A percentile compares a stretch with the other conserved stretches of the same genome.
Evolutionary conservation across 2,329 filamentous ascomycete genomes (phyloP).

Genomic region (Bipolaris oryzae): DNA sequence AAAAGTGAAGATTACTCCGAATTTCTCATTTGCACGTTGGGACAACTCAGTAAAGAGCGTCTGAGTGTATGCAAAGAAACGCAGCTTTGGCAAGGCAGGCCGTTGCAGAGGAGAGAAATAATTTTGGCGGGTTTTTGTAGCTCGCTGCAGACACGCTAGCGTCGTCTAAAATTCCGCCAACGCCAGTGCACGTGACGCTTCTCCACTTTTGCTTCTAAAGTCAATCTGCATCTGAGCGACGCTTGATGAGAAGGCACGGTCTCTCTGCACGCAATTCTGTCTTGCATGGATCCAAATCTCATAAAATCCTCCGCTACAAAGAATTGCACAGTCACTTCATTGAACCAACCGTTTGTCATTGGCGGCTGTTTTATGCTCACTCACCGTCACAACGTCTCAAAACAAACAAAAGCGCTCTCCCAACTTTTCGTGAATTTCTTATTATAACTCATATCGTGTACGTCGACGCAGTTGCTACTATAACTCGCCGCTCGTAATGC

Average conservation of each 20-base stretch:
- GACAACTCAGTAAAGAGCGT: slow-evolving; percentile 47
- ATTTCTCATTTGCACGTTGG: slow-evolving; percentile 87
- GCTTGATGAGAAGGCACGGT: not conserved
- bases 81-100: slow-evolving; percentile 89
- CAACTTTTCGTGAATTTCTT: not conserved
- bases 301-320: too few species aligned
- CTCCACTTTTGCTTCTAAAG: not conserved
- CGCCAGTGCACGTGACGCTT: slow-evolving; percentile 5
- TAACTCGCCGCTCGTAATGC: not conserved
- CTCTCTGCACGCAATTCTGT: too few species aligned
- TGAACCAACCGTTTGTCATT: not conserved
- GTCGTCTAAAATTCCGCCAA: slow-evolving; percentile 14
- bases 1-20: slow-evolving; percentile 90
- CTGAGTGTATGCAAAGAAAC: slow-evolving; percentile 92
- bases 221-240: not conserved
- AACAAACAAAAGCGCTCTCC: not conserved
- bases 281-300: too few species aligned
- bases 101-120: slow-evolving; percentile 62
- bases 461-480: not conserved
- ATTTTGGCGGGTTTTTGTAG: slow-evolving; percentile 46
- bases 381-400: not conserved
- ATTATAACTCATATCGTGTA: not conserved
- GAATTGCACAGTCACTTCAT: too few species aligned
- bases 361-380: not conserved
- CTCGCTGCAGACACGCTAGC: slow-evolving; percentile 30